Base-by-base conservation (phyloP, 108 stramenopile genomes). In the Fragilaria radians region DNA sequence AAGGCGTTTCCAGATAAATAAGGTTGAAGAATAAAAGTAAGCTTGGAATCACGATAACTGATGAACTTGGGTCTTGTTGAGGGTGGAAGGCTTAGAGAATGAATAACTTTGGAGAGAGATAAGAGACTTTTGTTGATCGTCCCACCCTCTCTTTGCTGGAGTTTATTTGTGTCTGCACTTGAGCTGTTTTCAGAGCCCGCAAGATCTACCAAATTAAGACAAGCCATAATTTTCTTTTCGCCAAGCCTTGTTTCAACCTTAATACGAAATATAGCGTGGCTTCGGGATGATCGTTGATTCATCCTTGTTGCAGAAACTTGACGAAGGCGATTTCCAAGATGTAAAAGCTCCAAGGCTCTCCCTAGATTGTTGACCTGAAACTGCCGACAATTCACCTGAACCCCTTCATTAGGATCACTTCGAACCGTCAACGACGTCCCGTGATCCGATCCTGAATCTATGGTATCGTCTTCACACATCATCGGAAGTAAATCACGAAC, bases 21-120 rank as follows among this genome's bases (percentile, higher is more conserved):
- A 0, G 99, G 96, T 79, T 99, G 97, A n/a, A 99, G 74, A 52
- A 99, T 84, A 29, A 95, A 76, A 23, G 99, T 99, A 28, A 99
- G 76, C 73, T 98, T 98, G 25, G 86, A 89, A 81, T 99, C 97
- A 30, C 97, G 85, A 66, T 85, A 95, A 63, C 88, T 77, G 58
- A 76, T 87, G 76, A 54, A 74, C 57, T 71, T 66, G 24, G 68
- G 76, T 48, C 66, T 55, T 46, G 69, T 73, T 42, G 58, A 64
- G 4, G 25, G 31, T 0, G 78, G 73, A 24, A 65, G 52, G 42
- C 81, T 72, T 45, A 91, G 67, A 5, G 76, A 32, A 31, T 80
- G 69, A 55, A 95, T 93, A 5, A 94, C 91, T 24, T 72, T 72
- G 24, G 85, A 83, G 2, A 97, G 82, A 1, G 93, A 74, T 7